A percentile compares a stretch with the other conserved stretches of the same genome.
phyloP scores from a whole-genome alignment of 2,329 filamentous ascomycete species.

The Didymella pomorum region DNA sequence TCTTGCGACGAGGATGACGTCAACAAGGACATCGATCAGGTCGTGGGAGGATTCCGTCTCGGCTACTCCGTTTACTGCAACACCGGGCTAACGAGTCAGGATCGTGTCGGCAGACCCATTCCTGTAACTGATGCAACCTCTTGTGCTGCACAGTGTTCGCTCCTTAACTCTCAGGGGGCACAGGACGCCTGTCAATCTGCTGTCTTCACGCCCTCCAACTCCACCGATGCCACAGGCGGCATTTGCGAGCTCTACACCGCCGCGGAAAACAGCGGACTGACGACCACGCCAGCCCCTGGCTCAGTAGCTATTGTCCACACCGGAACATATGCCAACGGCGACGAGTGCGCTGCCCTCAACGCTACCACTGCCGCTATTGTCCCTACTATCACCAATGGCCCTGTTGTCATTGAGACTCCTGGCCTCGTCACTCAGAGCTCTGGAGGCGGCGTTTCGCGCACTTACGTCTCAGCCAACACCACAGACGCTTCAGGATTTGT shows the following conservation, averaged over 20 bases:
- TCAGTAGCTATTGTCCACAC: constrained; percentile 34
- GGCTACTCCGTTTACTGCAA: constrained; percentile 43
- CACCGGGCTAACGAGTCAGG: constrained; percentile 31
- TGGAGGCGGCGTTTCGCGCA: constrained; percentile 34
- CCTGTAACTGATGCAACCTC: constrained; percentile 26
- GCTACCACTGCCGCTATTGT: constrained; percentile 29
- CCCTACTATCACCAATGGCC: constrained; percentile 31
- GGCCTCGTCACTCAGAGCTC: constrained; percentile 30
- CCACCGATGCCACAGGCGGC: constrained; percentile 29
- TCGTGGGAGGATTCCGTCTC: constrained; percentile 34
- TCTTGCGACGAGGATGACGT: constrained; percentile 31
- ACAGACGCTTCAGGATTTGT: constrained; percentile 34
- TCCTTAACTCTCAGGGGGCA: constrained; percentile 33
- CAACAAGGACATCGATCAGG: constrained; percentile 31
- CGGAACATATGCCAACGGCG: constrained; percentile 29
- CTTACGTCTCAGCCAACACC: constrained; percentile 32
- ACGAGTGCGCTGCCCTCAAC: constrained; percentile 31
- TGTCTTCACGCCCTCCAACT: constrained; percentile 32
- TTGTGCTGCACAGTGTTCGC: constrained; percentile 42
- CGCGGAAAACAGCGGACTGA: constrained; percentile 18
- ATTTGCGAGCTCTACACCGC: constrained; percentile 30
- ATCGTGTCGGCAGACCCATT: constrained; percentile 27
- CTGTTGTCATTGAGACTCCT: constrained; percentile 35
- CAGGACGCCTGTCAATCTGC: constrained; percentile 35
- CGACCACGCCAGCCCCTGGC: constrained; percentile 23